These are phyloP conservation scores for Solanum tarapatanum DNA, from an alignment of 257 asterid genomes.

Conservation along the genomic window DNA sequence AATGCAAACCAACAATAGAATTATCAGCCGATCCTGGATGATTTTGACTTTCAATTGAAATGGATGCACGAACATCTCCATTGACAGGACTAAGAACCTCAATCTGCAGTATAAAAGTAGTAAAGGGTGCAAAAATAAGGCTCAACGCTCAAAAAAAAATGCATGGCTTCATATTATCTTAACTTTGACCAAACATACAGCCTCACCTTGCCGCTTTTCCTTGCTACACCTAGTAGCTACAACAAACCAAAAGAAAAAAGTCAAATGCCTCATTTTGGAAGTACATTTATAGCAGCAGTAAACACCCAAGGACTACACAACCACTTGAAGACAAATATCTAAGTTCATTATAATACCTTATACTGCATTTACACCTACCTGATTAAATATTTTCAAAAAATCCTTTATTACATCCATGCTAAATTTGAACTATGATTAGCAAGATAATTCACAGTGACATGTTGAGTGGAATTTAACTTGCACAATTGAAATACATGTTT, in stretches of 20 bases:
- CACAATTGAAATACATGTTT: not conserved
- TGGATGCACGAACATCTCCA: conserved; percentile 47
- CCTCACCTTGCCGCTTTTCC: conserved; percentile 73
- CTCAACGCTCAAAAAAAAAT: not conserved
- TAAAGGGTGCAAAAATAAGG: not conserved
- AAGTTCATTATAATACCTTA: not conserved
- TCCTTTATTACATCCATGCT: not conserved
- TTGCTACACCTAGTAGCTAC: conserved; percentile 60
- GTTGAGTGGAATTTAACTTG: not conserved
- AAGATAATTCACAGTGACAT: not conserved
- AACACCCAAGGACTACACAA: not conserved
- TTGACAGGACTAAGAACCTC: conserved; percentile 63
- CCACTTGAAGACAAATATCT: not conserved
- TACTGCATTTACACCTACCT: not conserved
- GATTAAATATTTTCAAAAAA: not conserved
- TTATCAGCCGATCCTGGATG: conserved; percentile 30
- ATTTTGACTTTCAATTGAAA: conserved; percentile 31
- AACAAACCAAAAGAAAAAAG: not conserved
- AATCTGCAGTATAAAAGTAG: conserved; percentile 26
- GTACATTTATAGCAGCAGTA: not conserved
- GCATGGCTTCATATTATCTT: not conserved
- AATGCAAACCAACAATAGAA: conserved; percentile 51
- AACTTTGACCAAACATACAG: not conserved
- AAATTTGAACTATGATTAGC: not conserved
- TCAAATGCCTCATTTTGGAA: not conserved